Conservation (phyloP, 768 basidiomycete genomes). For the Leccinum subgranulosum region DNA sequence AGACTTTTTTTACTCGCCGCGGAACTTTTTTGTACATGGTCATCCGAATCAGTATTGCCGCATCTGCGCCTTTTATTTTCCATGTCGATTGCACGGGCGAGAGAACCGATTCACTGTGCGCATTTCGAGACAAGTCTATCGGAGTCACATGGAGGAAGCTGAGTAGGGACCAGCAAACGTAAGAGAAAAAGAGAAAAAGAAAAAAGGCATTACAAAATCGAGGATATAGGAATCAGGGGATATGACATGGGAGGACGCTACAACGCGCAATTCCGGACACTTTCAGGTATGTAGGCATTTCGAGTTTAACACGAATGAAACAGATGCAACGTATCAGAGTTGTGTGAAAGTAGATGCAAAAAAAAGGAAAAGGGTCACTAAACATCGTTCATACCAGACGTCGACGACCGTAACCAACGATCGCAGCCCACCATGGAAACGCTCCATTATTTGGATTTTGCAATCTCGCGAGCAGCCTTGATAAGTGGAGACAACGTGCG, state of each 20-base stretch:
- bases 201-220: slow-evolving; percentile 30
- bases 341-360: slow-evolving; percentile 19
- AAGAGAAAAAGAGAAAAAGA: not conserved
- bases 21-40: not conserved
- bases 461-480: slow-evolving; percentile 87
- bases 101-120: slow-evolving; percentile 7
- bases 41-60: not conserved
- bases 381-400: slow-evolving; percentile 8
- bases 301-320: slow-evolving; percentile 9
- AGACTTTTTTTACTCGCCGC: not conserved
- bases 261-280: slow-evolving; percentile 14
- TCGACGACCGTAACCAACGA: not conserved
- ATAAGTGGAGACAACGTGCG: slow-evolving; percentile 85
- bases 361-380: slow-evolving; percentile 7
- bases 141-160: slow-evolving; percentile 12
- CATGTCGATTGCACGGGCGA: slow-evolving; percentile 10
- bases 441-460: slow-evolving; percentile 48
- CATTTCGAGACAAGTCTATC: slow-evolving; percentile 25
- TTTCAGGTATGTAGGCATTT: slow-evolving; percentile 15
- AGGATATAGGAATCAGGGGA: slow-evolving; percentile 24
- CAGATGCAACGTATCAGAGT: slow-evolving; percentile 17
- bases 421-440: not conserved
- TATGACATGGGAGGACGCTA: slow-evolving; percentile 9
- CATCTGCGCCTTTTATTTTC: not conserved
- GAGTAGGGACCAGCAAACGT: slow-evolving; percentile 14